Evolutionary conservation across 2,329 filamentous ascomycete species (phyloP).

Genomic region (Colletotrichum lindemuthianum): DNA sequence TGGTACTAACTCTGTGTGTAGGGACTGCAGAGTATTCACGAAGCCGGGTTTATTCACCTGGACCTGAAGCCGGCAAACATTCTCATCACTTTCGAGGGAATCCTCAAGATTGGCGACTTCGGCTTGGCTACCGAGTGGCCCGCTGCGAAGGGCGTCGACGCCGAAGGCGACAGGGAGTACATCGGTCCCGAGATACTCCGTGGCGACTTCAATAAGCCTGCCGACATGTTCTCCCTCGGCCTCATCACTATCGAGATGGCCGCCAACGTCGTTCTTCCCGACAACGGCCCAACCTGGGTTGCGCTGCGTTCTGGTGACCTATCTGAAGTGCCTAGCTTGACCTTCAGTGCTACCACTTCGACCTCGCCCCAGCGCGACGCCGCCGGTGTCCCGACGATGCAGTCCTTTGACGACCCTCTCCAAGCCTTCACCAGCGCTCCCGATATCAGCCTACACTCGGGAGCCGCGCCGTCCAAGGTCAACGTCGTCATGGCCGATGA

Average conservation of each 20-base stretch:
- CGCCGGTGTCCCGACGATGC: conserved; percentile 35
- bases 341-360: conserved; percentile 72
- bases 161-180: conserved; percentile 95
- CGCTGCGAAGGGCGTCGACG: conserved; percentile 79
- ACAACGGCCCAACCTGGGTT: conserved; percentile 92
- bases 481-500: conserved; percentile 45
- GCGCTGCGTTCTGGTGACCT: conserved; percentile 90
- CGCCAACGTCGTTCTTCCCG: conserved; percentile 91
- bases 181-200: conserved; percentile 92
- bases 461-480: conserved; percentile 45
- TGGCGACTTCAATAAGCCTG: conserved; percentile 87
- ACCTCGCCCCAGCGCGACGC: conserved; percentile 33
- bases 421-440: conserved; percentile 34
- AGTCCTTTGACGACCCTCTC: conserved; percentile 32
- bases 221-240: conserved; percentile 93
- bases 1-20: conserved; percentile 52
- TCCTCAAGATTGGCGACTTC: conserved; percentile 88
- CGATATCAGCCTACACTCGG: conserved; percentile 42
- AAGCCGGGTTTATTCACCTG: conserved; percentile 85
- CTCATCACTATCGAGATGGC: conserved; percentile 95
- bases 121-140: conserved; percentile 84
- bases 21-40: conserved; percentile 91
- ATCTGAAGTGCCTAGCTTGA: conserved; percentile 87
- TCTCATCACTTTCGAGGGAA: conserved; percentile 82
- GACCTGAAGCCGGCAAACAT: conserved; percentile 89